Evolutionary conservation across 306 rosid species (phyloP).

Genomic region (Parietaria judaica): DNA sequence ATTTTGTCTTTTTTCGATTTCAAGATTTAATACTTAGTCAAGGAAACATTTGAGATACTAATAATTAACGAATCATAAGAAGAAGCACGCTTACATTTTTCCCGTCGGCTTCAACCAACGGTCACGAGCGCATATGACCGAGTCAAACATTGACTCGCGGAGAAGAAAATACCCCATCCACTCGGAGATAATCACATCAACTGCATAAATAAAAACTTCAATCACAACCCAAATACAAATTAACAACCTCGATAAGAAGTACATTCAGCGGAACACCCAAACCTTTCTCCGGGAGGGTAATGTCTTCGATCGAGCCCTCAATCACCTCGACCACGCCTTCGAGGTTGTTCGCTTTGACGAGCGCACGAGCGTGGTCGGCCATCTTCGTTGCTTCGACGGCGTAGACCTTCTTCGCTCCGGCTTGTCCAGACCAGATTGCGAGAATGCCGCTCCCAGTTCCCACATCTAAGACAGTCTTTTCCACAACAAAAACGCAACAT

Average conservation of each 20-base stretch:
- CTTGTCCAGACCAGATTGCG: constrained; percentile 97
- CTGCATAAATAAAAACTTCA: constrained; percentile 25
- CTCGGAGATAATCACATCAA: constrained; percentile 94
- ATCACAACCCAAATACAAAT: background rate
- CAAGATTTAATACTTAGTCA: background rate
- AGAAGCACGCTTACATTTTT: constrained; percentile 55
- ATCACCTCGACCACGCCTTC: constrained; percentile 68
- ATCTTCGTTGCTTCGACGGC: constrained; percentile 97
- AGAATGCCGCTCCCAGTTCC: constrained; percentile 99
- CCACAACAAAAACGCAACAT: constrained; percentile 16
- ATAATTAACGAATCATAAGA: background rate
- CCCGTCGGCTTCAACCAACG: constrained; percentile 97
- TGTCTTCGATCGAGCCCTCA: constrained; percentile 84
- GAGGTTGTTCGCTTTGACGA: constrained; percentile 67
- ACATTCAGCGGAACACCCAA: constrained; percentile 9
- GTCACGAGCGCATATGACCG: constrained; percentile 97
- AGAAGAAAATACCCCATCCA: constrained; percentile 99
- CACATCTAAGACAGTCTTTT: constrained; percentile 89
- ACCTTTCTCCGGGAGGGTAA: constrained; percentile 95
- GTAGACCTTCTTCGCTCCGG: constrained; percentile 95
- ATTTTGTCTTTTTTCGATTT: background rate
- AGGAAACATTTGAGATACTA: background rate
- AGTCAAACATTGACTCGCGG: constrained; percentile 98
- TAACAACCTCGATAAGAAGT: background rate
- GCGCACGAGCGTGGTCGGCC: constrained; percentile 87